Conservation (phyloP, 2,329 filamentous ascomycete species). For the Acephala macrosclerotiorum region DNA sequence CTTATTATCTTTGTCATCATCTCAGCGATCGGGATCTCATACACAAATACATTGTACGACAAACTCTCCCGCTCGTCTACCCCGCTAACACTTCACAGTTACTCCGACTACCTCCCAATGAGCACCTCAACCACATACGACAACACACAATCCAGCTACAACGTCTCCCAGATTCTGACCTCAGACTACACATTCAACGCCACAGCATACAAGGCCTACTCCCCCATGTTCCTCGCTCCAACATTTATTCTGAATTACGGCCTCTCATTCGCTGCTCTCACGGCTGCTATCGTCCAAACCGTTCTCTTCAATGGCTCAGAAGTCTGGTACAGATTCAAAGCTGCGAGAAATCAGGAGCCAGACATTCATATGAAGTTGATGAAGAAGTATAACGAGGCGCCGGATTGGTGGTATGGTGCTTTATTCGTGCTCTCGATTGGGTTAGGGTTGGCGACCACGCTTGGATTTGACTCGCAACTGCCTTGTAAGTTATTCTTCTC, state of each 20-base stretch:
- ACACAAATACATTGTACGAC: slow-evolving; percentile 57
- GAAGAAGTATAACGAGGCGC: slow-evolving; percentile 60
- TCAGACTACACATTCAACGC: slow-evolving; percentile 68
- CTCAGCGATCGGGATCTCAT: slow-evolving; percentile 66
- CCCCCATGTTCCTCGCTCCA: slow-evolving; percentile 76
- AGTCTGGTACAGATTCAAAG: slow-evolving; percentile 57
- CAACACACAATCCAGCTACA: slow-evolving; percentile 70
- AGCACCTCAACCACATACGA: slow-evolving; percentile 76
- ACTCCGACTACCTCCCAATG: slow-evolving; percentile 70
- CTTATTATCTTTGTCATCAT: slow-evolving; percentile 71
- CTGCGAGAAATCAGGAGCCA: slow-evolving; percentile 47
- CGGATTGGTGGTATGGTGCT: slow-evolving; percentile 65
- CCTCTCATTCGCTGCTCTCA: slow-evolving; percentile 74
- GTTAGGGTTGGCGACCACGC: slow-evolving; percentile 52
- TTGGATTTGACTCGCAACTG: slow-evolving; percentile 61
- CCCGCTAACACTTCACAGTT: slow-evolving; percentile 9
- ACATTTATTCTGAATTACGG: slow-evolving; percentile 76
- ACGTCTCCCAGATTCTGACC: slow-evolving; percentile 69
- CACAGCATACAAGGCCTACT: slow-evolving; percentile 71
- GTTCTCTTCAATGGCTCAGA: slow-evolving; percentile 71
- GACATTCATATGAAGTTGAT: slow-evolving; percentile 64
- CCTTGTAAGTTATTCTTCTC: slow-evolving; percentile 37
- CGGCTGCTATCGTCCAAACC: slow-evolving; percentile 72
- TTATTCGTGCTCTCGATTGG: slow-evolving; percentile 56
- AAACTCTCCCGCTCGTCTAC: neutral